phyloP scores from a whole-genome alignment of 2,329 filamentous ascomycete species.

The Paecilomyces variotii region DNA sequence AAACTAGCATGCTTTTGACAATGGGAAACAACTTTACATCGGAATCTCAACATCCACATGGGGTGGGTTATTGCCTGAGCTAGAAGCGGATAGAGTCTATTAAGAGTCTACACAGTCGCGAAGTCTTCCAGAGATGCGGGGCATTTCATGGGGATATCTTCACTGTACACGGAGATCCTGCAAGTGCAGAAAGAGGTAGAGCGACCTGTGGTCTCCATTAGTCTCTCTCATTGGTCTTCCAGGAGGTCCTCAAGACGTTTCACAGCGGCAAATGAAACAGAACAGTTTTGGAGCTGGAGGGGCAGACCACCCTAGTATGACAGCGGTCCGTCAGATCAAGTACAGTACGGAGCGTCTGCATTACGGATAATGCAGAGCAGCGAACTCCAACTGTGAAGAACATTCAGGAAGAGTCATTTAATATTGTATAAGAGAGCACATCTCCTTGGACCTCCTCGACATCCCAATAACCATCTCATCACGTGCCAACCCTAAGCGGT shows the following conservation, averaged over 20 bases:
- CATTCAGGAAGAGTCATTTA: background rate
- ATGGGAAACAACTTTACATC: too few species aligned
- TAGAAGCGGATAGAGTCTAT: background rate
- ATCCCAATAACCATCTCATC: background rate
- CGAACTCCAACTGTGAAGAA: background rate
- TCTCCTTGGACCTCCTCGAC: background rate
- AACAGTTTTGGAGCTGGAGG: background rate
- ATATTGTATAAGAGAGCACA: background rate
- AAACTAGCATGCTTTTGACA: too few species aligned
- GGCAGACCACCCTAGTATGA: background rate
- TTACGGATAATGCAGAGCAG: background rate
- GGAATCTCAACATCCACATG: too few species aligned
- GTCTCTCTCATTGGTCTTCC: background rate
- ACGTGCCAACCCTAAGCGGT: background rate
- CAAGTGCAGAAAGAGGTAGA: background rate
- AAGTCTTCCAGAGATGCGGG: background rate
- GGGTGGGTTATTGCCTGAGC: background rate
- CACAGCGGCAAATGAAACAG: background rate
- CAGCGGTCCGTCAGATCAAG: background rate
- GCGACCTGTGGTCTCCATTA: background rate
- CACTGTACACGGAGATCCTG: background rate
- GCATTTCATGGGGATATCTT: background rate
- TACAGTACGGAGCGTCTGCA: background rate
- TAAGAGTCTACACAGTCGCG: background rate
- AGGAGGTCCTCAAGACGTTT: background rate